These are phyloP conservation scores for Fusarium begoniae DNA, from an alignment of 2,329 filamentous ascomycete genomes.

Conservation along the genomic window DNA sequence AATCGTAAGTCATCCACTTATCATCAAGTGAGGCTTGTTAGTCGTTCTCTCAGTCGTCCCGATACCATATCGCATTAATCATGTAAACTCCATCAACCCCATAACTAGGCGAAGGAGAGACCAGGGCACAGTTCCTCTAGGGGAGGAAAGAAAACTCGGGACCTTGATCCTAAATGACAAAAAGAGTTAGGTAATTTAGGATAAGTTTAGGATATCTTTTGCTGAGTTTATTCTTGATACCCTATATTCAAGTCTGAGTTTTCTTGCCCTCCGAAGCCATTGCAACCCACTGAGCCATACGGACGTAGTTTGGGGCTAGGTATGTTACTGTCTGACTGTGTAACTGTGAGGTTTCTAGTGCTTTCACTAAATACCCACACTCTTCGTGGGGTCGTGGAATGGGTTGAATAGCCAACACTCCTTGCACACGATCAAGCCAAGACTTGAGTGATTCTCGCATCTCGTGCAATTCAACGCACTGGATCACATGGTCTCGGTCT, in stretches of 20 bases:
- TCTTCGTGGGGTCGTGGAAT: neutral
- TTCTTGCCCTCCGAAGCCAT: neutral
- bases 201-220: too few relatives aligned
- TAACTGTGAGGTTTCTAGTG: neutral
- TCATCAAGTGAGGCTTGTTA: slow-evolving; percentile 1
- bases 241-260: too few relatives aligned
- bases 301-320: neutral
- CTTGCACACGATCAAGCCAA: neutral
- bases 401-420: neutral
- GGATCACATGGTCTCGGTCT: neutral
- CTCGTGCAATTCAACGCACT: neutral
- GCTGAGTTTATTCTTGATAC: too few relatives aligned
- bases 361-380: neutral
- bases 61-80: neutral
- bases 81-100: neutral
- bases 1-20: neutral
- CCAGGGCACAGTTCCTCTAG: neutral
- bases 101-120: neutral
- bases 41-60: neutral
- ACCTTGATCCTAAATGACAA: too few relatives aligned
- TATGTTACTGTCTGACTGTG: neutral
- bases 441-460: neutral
- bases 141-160: too few relatives aligned
- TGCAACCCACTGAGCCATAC: neutral
- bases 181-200: too few relatives aligned